Evolutionary conservation across 306 rosid species (phyloP).

Genomic region (Luffa acutangula): DNA sequence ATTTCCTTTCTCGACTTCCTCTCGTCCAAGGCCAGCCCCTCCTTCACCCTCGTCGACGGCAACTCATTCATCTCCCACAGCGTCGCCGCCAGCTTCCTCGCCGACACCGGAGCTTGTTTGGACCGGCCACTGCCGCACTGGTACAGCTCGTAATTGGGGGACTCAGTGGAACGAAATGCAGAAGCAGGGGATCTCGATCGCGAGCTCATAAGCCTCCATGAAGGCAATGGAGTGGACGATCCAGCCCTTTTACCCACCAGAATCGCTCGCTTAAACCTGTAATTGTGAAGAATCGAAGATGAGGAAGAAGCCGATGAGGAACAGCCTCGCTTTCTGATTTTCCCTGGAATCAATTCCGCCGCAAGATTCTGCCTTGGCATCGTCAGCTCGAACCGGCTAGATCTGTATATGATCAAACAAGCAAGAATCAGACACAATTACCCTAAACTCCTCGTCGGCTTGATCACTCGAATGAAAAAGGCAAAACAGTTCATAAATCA

Average conservation of each 20-base stretch:
- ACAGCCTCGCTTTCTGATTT: constrained; percentile 91
- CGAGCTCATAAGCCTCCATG: constrained; percentile 76
- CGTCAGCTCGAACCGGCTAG: constrained; percentile 6
- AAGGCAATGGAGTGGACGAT: constrained; percentile 83
- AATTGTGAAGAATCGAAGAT: constrained; percentile 69
- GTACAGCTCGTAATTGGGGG: constrained; percentile 46
- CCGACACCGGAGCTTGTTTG: constrained; percentile 66
- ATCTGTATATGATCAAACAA: constrained; percentile 5
- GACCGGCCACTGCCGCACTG: constrained; percentile 26
- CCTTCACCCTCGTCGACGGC: constrained; percentile 65
- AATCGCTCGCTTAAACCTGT: constrained; percentile 83
- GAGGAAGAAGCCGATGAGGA: constrained; percentile 91
- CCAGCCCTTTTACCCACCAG: constrained; percentile 75
- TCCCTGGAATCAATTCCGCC: constrained; percentile 73
- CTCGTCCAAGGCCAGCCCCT: constrained; percentile 20
- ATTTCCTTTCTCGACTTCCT: constrained; percentile 48
- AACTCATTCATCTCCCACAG: constrained; percentile 99
- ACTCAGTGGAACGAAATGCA: constrained; percentile 41
- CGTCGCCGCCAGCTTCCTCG: constrained; percentile 96
- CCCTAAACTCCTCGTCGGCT: neutral
- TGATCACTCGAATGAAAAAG: neutral
- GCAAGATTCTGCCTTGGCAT: constrained; percentile 60
- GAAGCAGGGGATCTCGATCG: constrained; percentile 58
- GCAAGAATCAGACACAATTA: neutral
- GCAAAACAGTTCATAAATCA: neutral